Percentiles rank a stretch among this genome's conserved stretches.
Conservation (phyloP, 352 stramenopile genomes). For the Globisporangium emineosum region DNA sequence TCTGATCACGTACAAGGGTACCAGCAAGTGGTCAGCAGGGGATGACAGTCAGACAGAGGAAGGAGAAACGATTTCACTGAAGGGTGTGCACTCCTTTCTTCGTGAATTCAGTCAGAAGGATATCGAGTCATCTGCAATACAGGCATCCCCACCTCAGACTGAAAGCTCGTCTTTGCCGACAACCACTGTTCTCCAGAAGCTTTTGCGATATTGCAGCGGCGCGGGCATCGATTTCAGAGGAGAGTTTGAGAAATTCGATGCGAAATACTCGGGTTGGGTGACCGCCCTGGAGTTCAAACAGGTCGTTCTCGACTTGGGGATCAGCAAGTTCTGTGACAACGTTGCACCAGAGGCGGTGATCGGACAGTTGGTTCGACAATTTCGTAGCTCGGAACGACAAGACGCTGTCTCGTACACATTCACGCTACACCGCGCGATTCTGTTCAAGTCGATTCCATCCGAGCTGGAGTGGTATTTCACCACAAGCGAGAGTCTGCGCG, state of each 20-base stretch:
- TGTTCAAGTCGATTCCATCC: not conserved
- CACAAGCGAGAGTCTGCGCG: constrained; percentile 41
- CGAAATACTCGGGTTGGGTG: constrained; percentile 38
- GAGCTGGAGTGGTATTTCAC: constrained; percentile 23
- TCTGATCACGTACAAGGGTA: constrained; percentile 13
- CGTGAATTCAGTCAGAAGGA: constrained; percentile 12
- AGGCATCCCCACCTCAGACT: not conserved
- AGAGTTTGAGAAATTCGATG: constrained; percentile 51
- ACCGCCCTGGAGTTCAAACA: constrained; percentile 54
- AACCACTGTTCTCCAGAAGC: constrained; percentile 15
- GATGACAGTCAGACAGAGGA: constrained; percentile 10
- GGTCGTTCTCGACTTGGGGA: constrained; percentile 34
- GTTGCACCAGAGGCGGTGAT: constrained; percentile 34
- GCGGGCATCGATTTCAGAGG: constrained; percentile 43
- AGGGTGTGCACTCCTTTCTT: constrained; percentile 28
- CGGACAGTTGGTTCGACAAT: constrained; percentile 56
- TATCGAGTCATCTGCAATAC: not conserved
- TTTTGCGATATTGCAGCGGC: constrained; percentile 34
- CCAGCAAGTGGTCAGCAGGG: constrained; percentile 6
- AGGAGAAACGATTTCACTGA: constrained; percentile 26
- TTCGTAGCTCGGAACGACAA: constrained; percentile 21
- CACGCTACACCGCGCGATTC: constrained; percentile 28
- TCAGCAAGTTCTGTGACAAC: constrained; percentile 23
- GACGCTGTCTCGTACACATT: constrained; percentile 41
- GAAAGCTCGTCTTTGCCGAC: not conserved